phyloP scores from a whole-genome alignment of 495 filamentous ascomycete genomes.

The Collariella sp. region DNA sequence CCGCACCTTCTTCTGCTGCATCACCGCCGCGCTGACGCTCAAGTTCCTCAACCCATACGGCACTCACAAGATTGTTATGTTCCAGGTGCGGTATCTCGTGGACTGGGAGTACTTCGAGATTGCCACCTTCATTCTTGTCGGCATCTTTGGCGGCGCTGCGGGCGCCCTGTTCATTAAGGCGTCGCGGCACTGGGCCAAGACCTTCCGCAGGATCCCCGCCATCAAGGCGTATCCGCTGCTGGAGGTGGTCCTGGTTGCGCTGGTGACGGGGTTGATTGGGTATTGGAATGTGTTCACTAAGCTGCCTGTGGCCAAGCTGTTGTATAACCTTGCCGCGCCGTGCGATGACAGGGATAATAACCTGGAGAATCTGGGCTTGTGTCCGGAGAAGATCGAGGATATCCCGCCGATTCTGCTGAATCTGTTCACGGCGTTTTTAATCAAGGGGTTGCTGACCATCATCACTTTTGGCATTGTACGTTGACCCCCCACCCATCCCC shows the following conservation, averaged over 20 bases:
- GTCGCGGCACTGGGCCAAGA: constrained; percentile 75
- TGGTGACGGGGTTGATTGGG: constrained; percentile 72
- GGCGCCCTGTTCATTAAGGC: constrained; percentile 97
- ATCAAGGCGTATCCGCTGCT: constrained; percentile 81
- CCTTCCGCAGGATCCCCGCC: constrained; percentile 68
- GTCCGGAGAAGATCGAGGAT: constrained; percentile 59
- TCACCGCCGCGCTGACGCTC: constrained; percentile 77
- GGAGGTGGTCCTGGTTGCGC: constrained; percentile 80
- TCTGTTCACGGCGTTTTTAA: constrained; percentile 69
- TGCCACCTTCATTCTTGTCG: constrained; percentile 71
- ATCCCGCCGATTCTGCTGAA: constrained; percentile 64
- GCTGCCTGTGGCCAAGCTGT: constrained; percentile 77
- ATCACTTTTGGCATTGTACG: constrained; percentile 76
- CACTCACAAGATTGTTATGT: constrained; percentile 91
- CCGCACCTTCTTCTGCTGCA: constrained; percentile 97
- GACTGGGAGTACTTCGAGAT: constrained; percentile 96
- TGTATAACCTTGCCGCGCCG: constrained; percentile 83
- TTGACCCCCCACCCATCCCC: neutral
- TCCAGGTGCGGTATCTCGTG: constrained; percentile 82
- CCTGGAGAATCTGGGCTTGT: constrained; percentile 62
- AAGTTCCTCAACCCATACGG: constrained; percentile 96
- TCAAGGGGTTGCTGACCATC: constrained; percentile 81
- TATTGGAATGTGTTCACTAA: constrained; percentile 94
- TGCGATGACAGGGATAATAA: constrained; percentile 51
- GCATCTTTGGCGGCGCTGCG: constrained; percentile 70